Base-by-base conservation (phyloP, 768 basidiomycete genomes). In the Suillus discolor region DNA sequence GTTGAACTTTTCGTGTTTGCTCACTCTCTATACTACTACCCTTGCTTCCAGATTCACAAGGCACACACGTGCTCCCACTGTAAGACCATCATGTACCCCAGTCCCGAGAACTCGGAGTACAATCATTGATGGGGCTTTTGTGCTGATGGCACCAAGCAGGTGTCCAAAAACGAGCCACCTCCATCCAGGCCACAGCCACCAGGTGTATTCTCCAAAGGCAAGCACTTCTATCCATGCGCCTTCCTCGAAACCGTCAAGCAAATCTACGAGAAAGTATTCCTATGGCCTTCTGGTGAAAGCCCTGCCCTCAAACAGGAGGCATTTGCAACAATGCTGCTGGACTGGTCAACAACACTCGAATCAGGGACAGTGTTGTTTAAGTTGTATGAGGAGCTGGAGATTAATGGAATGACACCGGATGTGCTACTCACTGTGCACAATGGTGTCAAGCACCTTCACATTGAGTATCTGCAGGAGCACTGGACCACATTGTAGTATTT, bases 11-110 rank as follows among this genome's bases (percentile, higher is more conserved):
- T 49, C 2, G 5, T 49, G 47, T 12, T 49, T 23, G 47, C 47
- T 49, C 47, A 49, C 34, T 36, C 34, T 36, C 34, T 3, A n/a
- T n/a, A n/a, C n/a, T n/a, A 47, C 45, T 49, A 36, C 34, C 34
- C 34, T 36, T 15, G 2, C 12, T 23, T 15, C 2, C 47, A 59
- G 57, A 20, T 45, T 31, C 42, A 54, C 11, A 66, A 65, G 23
- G 34, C 47, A 7, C 45, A 59, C 20, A 59, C 62, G 1, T 70
- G 69, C 55, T 53, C 54, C n/a, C 55, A 31, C 51, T 70, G 69
- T 53, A 45, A 45, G 20, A 69, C 61, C 6, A 60, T 69, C 47
- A 69, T 64, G 67, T 69, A 69, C 59, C 64, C 67, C 1, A 65
- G 67, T 67, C 67, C 39, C n/a, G 53, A 18, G 47, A 49, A 49